phyloP scores from a whole-genome alignment of 139 green algal species.

The Raphidocelis subcapitata region DNA sequence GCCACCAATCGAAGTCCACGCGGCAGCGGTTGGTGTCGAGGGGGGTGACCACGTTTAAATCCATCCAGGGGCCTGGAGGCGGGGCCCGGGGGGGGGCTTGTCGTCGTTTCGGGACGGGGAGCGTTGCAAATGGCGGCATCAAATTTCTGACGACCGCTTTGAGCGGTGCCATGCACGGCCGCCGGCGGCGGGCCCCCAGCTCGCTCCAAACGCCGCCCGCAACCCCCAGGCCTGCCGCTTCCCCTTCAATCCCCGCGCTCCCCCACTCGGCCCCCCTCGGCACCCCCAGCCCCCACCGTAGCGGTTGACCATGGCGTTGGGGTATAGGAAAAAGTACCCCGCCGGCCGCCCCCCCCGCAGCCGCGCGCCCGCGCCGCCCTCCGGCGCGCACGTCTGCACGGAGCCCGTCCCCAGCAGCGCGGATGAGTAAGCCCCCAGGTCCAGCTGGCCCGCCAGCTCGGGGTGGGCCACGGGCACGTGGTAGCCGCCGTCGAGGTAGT shows the following conservation, averaged over 20 bases:
- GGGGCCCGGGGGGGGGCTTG: too few species aligned
- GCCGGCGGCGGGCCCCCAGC: too few species aligned
- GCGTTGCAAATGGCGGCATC: too few species aligned
- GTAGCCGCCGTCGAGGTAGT: conserved; percentile 49
- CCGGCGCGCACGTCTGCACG: not conserved
- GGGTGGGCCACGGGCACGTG: conserved; percentile 59
- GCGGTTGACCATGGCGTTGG: conserved; percentile 67
- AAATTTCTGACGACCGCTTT: too few species aligned
- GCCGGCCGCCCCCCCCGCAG: conserved; percentile 15
- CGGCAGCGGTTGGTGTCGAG: conserved; percentile 27
- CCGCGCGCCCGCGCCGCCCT: not conserved
- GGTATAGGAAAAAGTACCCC: conserved; percentile 59
- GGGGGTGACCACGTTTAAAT: conserved; percentile 55
- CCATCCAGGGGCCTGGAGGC: conserved; percentile 54
- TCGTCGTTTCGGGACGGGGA: too few species aligned
- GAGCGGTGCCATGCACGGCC: too few species aligned
- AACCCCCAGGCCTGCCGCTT: too few species aligned
- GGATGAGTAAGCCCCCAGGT: conserved; percentile 30
- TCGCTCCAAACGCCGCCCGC: too few species aligned
- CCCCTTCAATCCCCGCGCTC: too few species aligned
- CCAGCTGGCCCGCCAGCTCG: conserved; percentile 36
- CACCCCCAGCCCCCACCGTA: conserved; percentile 60
- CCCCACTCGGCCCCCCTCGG: too few species aligned
- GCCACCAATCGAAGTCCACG: conserved; percentile 41
- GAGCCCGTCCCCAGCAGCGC: not conserved